These are phyloP conservation scores for Arthrobotrys sphaeroides DNA, from an alignment of 2,329 filamentous ascomycete genomes.

Conservation along the genomic window DNA sequence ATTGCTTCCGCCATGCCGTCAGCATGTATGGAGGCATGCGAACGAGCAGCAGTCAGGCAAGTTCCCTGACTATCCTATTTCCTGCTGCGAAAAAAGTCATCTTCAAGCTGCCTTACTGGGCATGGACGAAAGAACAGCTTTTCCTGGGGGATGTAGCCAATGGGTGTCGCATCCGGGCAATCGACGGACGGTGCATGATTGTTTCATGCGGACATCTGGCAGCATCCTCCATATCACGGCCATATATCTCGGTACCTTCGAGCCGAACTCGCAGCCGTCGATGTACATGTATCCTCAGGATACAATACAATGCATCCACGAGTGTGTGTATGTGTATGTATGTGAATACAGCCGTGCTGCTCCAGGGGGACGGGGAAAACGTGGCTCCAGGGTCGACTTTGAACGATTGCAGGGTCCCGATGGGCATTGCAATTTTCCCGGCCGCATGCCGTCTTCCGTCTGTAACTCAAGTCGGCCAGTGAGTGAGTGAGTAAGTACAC, in stretches of 20 bases:
- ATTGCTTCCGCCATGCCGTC: too few relatives aligned
- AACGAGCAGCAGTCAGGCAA: conserved; percentile 6
- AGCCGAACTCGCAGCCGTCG: conserved; percentile 2
- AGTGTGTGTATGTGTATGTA: background rate
- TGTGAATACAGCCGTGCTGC: background rate
- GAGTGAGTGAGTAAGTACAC: background rate
- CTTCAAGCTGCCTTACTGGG: conserved; percentile 50
- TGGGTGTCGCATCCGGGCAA: background rate
- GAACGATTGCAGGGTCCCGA: background rate
- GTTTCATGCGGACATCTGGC: conserved; percentile 48
- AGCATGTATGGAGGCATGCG: background rate
- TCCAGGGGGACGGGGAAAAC: background rate
- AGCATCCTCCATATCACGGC: conserved; percentile 39
- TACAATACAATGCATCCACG: background rate
- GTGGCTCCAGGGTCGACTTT: conserved; percentile 1
- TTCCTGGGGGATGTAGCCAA: background rate
- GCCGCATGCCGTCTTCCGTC: background rate
- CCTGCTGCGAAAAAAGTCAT: conserved; percentile 17
- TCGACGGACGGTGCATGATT: conserved; percentile 31
- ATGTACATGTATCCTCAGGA: conserved; percentile 1
- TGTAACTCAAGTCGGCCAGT: background rate
- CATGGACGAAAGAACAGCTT: conserved; percentile 23
- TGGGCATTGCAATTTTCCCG: conserved; percentile 29
- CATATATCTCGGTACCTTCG: conserved; percentile 19
- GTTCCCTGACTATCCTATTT: conserved; percentile 22